These are phyloP conservation scores for Calocybe gambosa DNA, from an alignment of 1,284 basidiomycete species.

Conservation along the genomic window DNA sequence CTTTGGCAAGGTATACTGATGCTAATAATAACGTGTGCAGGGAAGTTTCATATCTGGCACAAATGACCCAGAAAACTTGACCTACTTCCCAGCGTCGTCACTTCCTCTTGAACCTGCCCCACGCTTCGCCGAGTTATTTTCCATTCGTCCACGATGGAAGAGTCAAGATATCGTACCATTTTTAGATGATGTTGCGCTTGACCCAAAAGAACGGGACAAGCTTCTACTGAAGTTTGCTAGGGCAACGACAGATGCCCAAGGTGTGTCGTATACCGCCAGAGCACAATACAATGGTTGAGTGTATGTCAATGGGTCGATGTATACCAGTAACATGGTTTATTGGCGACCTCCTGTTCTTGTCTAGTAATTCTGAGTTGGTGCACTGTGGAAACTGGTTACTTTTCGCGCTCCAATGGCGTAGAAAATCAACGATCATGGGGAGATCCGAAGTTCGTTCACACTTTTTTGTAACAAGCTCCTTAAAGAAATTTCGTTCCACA, in stretches of 20 bases:
- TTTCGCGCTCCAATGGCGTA: too few relatives aligned
- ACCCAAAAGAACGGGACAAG: constrained; percentile 83
- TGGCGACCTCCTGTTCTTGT: background rate
- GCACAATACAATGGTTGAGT: constrained; percentile 41
- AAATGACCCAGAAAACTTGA: constrained; percentile 22
- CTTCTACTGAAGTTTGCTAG: constrained; percentile 81
- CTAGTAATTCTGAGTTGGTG: background rate
- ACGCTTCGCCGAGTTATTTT: constrained; percentile 81
- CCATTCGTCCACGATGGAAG: constrained; percentile 71
- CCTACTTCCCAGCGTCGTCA: constrained; percentile 68
- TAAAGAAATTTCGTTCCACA: too few relatives aligned
- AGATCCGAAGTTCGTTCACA: too few relatives aligned
- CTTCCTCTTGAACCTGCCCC: constrained; percentile 70
- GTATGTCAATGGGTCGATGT: background rate
- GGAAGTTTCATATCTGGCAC: constrained; percentile 62
- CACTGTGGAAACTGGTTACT: too few relatives aligned
- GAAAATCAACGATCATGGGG: too few relatives aligned
- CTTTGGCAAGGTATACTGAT: background rate
- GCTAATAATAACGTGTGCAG: constrained; percentile 28
- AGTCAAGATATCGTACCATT: constrained; percentile 78
- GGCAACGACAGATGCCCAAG: constrained; percentile 60
- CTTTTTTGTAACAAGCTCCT: too few relatives aligned
- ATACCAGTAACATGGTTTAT: too few relatives aligned
- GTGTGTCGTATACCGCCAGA: constrained; percentile 68
- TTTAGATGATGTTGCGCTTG: constrained; percentile 71